phyloP scores from a whole-genome alignment of 164 flowering plant species.

The Euptelea pleiosperma region DNA sequence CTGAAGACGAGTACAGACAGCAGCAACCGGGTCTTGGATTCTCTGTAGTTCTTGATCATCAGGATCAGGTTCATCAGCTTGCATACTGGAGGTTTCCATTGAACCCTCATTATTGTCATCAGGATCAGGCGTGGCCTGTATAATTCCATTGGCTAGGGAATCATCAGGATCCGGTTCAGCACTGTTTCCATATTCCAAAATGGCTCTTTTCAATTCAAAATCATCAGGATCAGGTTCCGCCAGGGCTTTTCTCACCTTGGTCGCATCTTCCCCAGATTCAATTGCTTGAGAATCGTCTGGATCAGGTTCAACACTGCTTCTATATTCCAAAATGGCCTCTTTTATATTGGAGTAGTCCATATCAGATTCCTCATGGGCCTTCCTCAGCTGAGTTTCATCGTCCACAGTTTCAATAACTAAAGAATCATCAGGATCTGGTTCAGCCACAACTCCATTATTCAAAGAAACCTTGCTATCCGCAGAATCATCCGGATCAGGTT shows the following conservation, averaged over 20 bases:
- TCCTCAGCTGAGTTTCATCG: not conserved
- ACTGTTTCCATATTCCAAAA: not conserved
- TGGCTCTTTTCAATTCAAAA: conserved; percentile 7
- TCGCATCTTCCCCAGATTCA: conserved; percentile 13
- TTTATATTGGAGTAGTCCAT: conserved; percentile 24
- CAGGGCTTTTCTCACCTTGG: no score
- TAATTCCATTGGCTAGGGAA: not conserved
- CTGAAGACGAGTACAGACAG: conserved; percentile 54
- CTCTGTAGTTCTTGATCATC: conserved; percentile 62
- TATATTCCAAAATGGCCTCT: conserved; percentile 1
- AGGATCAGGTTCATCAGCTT: conserved; percentile 55
- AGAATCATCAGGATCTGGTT: conserved; percentile 25
- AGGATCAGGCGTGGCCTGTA: conserved; percentile 35
- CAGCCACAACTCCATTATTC: conserved; percentile 2
- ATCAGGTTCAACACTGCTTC: conserved; percentile 3
- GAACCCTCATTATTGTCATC: conserved; percentile 24
- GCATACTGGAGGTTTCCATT: conserved; percentile 11
- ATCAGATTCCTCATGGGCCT: conserved; percentile 34
- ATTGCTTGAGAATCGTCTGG: not conserved
- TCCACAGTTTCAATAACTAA: conserved; percentile 8
- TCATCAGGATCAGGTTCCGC: conserved; percentile 33
- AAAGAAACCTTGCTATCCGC: not conserved
- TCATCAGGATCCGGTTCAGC: conserved; percentile 27
- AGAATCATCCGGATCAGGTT: conserved; percentile 40
- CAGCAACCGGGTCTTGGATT: conserved; percentile 71